Evolutionary conservation across 495 filamentous ascomycete genomes (phyloP).

Genomic region (Tuber brumale): DNA sequence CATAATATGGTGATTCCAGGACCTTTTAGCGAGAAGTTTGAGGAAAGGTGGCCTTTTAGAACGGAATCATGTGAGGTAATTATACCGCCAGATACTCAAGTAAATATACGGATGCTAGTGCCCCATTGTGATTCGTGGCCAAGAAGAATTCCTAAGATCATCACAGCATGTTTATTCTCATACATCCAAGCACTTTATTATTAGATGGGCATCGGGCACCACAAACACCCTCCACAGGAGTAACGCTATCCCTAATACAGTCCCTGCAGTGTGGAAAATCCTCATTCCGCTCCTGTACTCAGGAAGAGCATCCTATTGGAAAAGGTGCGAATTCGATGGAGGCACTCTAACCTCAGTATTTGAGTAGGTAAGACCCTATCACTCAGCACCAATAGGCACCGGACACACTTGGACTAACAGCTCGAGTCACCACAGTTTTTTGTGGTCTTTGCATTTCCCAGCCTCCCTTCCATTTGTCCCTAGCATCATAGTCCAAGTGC

Average conservation of each 20-base stretch:
- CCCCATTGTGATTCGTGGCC: background rate
- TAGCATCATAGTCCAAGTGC: constrained; percentile 25
- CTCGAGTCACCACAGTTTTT: background rate
- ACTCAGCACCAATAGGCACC: background rate
- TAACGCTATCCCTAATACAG: background rate
- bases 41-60: background rate
- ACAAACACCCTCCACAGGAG: background rate
- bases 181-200: background rate
- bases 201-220: background rate
- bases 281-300: background rate
- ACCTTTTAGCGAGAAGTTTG: background rate
- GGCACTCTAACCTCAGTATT: background rate
- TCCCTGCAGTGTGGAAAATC: background rate
- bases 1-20: background rate
- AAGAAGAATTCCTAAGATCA: background rate
- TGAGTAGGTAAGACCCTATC: background rate
- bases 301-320: background rate
- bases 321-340: background rate
- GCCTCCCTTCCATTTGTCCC: constrained; percentile 30
- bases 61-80: background rate
- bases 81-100: background rate
- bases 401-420: background rate
- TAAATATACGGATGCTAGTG: background rate
- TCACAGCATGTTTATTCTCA: background rate
- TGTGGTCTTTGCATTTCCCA: constrained; percentile 32